A percentile compares a stretch with the other conserved stretches of the same genome.
Evolutionary conservation across 2,329 filamentous ascomycete genomes (phyloP).

Genomic region (Aspergillus aculeatus): DNA sequence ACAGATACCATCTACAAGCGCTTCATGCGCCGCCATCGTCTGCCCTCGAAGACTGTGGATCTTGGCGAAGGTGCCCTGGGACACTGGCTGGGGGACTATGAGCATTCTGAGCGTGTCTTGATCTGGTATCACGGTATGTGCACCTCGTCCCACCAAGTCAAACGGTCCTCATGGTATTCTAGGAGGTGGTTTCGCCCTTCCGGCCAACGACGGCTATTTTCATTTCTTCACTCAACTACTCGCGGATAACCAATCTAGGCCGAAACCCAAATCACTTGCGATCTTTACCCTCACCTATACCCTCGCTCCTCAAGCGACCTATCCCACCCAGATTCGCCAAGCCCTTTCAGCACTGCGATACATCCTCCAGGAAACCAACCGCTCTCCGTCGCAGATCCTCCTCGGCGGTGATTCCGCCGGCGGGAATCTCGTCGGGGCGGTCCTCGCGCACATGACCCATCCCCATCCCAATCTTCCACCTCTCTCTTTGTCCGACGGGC

Average conservation of each 20-base stretch:
- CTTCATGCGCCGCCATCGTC: conserved; percentile 25
- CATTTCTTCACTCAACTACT: conserved; percentile 49
- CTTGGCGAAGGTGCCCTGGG: conserved; percentile 35
- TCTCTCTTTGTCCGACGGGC: conserved; percentile 35
- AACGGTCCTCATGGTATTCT: not conserved
- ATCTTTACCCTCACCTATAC: conserved; percentile 59
- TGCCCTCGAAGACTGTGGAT: conserved; percentile 28
- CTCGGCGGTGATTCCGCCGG: conserved; percentile 48
- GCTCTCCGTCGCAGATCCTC: conserved; percentile 36
- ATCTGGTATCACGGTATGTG: conserved; percentile 39
- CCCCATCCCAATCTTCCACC: conserved; percentile 53
- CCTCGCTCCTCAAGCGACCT: conserved; percentile 49
- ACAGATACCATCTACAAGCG: conserved; percentile 31
- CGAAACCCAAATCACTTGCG: conserved; percentile 46
- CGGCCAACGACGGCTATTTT: conserved; percentile 49
- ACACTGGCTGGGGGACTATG: conserved; percentile 40
- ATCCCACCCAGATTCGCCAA: conserved; percentile 46
- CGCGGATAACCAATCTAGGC: conserved; percentile 29
- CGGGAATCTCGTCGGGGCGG: conserved; percentile 41
- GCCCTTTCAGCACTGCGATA: conserved; percentile 43
- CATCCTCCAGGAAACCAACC: conserved; percentile 34
- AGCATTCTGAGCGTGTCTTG: conserved; percentile 37
- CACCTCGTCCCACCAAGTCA: not conserved
- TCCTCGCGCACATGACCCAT: conserved; percentile 48
- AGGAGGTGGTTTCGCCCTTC: conserved; percentile 58